Evolutionary conservation across 768 basidiomycete species (phyloP), one percentile per base, ranked within the genome.

Genomic region (Pleurotus tuoliensis): DNA sequence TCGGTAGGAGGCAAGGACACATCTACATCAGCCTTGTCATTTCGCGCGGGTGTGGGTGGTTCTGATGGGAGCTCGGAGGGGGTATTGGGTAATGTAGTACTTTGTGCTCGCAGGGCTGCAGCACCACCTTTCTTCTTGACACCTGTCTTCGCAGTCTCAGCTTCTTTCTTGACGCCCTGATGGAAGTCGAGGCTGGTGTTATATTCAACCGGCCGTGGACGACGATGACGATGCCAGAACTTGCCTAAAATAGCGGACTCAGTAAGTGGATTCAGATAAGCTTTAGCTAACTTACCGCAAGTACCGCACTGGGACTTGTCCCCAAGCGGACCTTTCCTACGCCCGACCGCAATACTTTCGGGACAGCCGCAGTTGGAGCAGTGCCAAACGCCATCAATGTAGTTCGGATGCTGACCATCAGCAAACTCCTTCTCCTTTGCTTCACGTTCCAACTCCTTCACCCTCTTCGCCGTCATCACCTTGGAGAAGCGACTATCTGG

Each of bases 311-410:
- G 89, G 2, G 86, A 88, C 69, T 93, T 93, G 65, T 91, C 87
- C 6, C 94, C 94, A 47, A 93, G 74, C 1, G 92, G 94, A 1
- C 95, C 94, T 64, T 95, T 95, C 62, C 93, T 78, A 59, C 92
- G 75, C 2, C 94, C 94, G 43, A 93, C 75, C 2, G 92, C 91
- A 56, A 96, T 86, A 62, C 74, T 83, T 66, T 92, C 93, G 0
- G 94, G 94, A 66, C 90, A 90, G 4, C 94, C 94, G 63, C 92
- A 97, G 65, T 94, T 96, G 16, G 92, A 93, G 67, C 94, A 98
- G 72, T 94, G 92, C 94, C 94, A 97, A 3, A 90, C 79, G 1
- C 91, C 92, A 61, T 94, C 76, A 66, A 94, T 88, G 63, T 82
- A 77, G 66, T 92, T 90, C 39, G 86, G 78, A 64, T 90, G 90